Percentiles rank a stretch among this genome's conserved stretches.
Evolutionary conservation across 257 asterid species (phyloP).

Genomic region (Linaria vulgaris): DNA sequence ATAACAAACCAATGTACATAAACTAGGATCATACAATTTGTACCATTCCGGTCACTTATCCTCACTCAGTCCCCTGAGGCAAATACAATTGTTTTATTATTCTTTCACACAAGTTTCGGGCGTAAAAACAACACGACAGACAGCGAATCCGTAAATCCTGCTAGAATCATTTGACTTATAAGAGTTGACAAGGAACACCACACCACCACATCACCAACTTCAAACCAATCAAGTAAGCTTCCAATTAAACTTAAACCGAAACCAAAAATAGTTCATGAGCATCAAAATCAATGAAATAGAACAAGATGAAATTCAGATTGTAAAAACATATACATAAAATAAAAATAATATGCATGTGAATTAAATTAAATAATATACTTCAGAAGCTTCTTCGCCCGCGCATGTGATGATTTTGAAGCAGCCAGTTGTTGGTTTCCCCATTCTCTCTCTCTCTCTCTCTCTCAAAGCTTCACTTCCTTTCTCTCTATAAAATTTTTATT

Average conservation of each 20-base stretch:
- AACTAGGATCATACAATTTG: too few species aligned
- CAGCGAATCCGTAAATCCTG: neutral
- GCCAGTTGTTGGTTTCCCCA: conserved; percentile 75
- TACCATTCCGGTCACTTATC: too few species aligned
- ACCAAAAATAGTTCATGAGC: conserved; percentile 23
- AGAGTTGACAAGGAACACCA: neutral
- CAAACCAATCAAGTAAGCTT: conserved; percentile 17
- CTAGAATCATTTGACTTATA: conserved; percentile 3
- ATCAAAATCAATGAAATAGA: conserved; percentile 14
- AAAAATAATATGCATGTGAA: neutral
- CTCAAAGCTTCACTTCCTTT: conserved; percentile 17
- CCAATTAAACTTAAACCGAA: too few species aligned
- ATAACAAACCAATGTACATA: too few species aligned
- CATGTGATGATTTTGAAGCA: conserved; percentile 87
- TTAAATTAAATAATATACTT: conserved; percentile 43
- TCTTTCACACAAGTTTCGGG: too few species aligned
- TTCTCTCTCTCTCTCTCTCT: too few species aligned
- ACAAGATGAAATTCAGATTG: conserved; percentile 4
- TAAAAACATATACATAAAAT: neutral
- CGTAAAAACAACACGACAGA: too few species aligned
- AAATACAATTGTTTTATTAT: too few species aligned
- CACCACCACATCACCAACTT: neutral
- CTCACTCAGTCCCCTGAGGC: too few species aligned
- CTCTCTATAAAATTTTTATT: conserved; percentile 18
- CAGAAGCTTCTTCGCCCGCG: conserved; percentile 56